These are phyloP conservation scores for Phoenix roebelenii DNA, from an alignment of 176 grass and related monocot genomes.

Conservation along the genomic window DNA sequence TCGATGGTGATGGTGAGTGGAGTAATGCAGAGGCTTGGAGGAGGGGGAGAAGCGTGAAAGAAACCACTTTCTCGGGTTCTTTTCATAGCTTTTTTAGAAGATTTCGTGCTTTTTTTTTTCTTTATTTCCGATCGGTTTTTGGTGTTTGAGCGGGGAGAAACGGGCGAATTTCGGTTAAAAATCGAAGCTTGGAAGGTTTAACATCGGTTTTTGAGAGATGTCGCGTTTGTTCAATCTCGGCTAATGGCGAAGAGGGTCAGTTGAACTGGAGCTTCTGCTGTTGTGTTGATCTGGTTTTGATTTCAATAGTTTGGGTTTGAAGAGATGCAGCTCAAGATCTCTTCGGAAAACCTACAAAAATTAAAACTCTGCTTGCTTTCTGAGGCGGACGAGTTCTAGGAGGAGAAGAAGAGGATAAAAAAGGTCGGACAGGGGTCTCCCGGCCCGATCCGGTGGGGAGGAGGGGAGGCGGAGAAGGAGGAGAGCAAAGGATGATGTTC, in stretches of 20 bases:
- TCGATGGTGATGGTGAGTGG: constrained; percentile 29
- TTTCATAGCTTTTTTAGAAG: neutral
- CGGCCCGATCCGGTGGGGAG: neutral
- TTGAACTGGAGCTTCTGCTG: neutral
- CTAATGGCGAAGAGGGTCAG: constrained; percentile 39
- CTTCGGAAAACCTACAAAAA: too few species aligned
- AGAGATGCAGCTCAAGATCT: too few species aligned
- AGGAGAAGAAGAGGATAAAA: too few species aligned
- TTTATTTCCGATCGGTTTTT: neutral
- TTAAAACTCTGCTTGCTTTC: too few species aligned
- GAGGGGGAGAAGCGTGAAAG: too few species aligned
- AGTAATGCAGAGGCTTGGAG: constrained; percentile 7
- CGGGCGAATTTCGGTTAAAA: neutral
- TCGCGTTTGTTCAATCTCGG: constrained; percentile 1
- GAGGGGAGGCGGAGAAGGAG: neutral
- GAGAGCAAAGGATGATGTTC: constrained; percentile 49
- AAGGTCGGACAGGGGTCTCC: too few species aligned
- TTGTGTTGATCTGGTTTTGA: constrained; percentile 2
- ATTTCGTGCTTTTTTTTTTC: neutral
- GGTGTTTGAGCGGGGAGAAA: neutral
- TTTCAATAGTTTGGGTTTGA: neutral
- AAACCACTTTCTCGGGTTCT: too few species aligned
- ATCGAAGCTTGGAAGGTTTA: neutral
- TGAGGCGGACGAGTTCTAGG: too few species aligned
- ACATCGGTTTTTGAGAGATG: too few species aligned